A percentile compares a stretch with the other conserved stretches of the same genome.
These are phyloP conservation scores for Myxozyma lipomycoides DNA, from an alignment of 805 yeast species.

Conservation along the genomic window DNA sequence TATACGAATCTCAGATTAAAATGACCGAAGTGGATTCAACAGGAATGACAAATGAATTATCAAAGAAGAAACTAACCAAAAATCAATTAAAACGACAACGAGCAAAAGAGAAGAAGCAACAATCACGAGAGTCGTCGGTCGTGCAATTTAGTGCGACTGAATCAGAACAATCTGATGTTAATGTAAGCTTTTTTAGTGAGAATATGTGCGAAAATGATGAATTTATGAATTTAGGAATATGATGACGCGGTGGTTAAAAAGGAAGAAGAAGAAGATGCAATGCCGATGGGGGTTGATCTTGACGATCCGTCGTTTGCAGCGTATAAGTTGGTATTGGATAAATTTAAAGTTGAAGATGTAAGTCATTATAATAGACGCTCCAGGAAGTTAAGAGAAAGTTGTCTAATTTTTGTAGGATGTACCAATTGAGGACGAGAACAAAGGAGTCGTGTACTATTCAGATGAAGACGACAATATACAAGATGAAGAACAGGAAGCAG, in stretches of 20 bases:
- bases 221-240: too few relatives aligned
- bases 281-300: constrained; percentile 10
- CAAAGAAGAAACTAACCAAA: neutral
- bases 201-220: neutral
- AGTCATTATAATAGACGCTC: neutral
- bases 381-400: neutral
- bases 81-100: constrained; percentile 22
- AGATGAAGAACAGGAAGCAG: constrained; percentile 32
- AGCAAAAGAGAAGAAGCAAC: constrained; percentile 16
- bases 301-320: constrained; percentile 38
- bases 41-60: neutral
- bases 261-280: constrained; percentile 1
- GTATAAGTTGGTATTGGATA: constrained; percentile 39
- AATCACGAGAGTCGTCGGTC: constrained; percentile 15
- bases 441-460: constrained; percentile 37
- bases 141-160: constrained; percentile 1
- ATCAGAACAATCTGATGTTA: neutral
- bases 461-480: constrained; percentile 36
- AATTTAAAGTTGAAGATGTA: constrained; percentile 35
- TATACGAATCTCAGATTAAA: too few relatives aligned
- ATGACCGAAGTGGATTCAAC: too few relatives aligned
- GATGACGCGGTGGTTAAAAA: constrained; percentile 8
- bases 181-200: neutral
- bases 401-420: constrained; percentile 17
- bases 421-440: constrained; percentile 22